A percentile compares a stretch with the other conserved stretches of the same genome.
Evolutionary conservation across 352 stramenopile species (phyloP).

Genomic region (Blastocystis sp.): DNA sequence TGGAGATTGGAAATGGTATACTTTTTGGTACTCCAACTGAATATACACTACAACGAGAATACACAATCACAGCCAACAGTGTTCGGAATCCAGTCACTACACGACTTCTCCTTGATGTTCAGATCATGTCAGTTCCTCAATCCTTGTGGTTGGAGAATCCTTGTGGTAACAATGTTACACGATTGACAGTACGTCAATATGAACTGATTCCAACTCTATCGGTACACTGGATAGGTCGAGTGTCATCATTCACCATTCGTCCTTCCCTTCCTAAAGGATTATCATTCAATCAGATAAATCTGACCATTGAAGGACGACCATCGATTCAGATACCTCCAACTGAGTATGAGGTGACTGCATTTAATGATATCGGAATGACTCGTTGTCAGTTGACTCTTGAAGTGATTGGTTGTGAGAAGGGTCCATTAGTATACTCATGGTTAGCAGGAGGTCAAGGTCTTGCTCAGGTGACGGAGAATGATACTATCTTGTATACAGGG

Average conservation of each 20-base stretch:
- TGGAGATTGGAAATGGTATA: not conserved
- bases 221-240: not conserved
- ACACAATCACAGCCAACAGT: not conserved
- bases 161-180: not conserved
- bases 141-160: not conserved
- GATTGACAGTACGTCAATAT: not conserved
- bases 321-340: not conserved
- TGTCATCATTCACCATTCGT: not conserved
- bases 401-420: not conserved
- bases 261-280: constrained; percentile 8
- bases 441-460: not conserved
- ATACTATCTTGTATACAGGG: not conserved
- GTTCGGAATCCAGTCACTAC: not conserved
- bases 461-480: not conserved
- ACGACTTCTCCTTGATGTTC: not conserved
- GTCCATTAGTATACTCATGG: not conserved
- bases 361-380: not conserved
- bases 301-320: not conserved
- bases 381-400: not conserved
- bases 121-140: not conserved
- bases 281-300: not conserved
- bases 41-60: not conserved
- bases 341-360: not conserved
- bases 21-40: not conserved
- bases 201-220: not conserved